Evolutionary conservation across 2,329 filamentous ascomycete genomes (phyloP).

Genomic region (Alternaria panax): DNA sequence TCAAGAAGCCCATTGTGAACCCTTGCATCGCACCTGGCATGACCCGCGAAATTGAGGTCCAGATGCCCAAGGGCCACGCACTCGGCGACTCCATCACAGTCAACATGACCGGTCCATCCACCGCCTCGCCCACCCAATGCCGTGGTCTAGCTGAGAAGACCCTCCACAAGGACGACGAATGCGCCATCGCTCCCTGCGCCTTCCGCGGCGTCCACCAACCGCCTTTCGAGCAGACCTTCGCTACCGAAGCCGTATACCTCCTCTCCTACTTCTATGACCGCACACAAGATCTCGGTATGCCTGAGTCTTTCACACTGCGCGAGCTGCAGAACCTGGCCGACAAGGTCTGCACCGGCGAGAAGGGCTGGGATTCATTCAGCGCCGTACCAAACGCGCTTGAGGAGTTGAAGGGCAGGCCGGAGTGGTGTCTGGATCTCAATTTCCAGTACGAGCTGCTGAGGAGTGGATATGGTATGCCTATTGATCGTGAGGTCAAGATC

Average conservation of each 20-base stretch:
- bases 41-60: constrained; percentile 75
- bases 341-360: constrained; percentile 81
- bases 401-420: constrained; percentile 81
- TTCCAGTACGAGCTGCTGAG: constrained; percentile 95
- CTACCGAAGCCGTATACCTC: constrained; percentile 90
- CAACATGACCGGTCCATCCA: constrained; percentile 85
- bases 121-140: constrained; percentile 82
- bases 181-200: constrained; percentile 87
- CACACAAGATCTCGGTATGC: constrained; percentile 92
- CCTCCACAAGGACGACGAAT: constrained; percentile 83
- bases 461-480: constrained; percentile 97
- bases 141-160: constrained; percentile 90
- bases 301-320: constrained; percentile 91
- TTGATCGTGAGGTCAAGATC: constrained; percentile 94
- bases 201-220: constrained; percentile 99
- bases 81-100: constrained; percentile 72
- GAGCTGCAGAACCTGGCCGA: constrained; percentile 87
- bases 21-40: constrained; percentile 87
- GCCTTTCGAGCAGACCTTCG: constrained; percentile 88
- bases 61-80: constrained; percentile 70
- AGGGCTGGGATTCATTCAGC: constrained; percentile 80
- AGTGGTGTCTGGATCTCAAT: constrained; percentile 93
- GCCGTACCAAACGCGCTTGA: constrained; percentile 77
- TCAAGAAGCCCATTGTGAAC: constrained; percentile 75
- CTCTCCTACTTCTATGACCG: constrained; percentile 99